These are phyloP conservation scores for Fusarium humuli DNA, from an alignment of 2,329 filamentous ascomycete species.

Conservation along the genomic window DNA sequence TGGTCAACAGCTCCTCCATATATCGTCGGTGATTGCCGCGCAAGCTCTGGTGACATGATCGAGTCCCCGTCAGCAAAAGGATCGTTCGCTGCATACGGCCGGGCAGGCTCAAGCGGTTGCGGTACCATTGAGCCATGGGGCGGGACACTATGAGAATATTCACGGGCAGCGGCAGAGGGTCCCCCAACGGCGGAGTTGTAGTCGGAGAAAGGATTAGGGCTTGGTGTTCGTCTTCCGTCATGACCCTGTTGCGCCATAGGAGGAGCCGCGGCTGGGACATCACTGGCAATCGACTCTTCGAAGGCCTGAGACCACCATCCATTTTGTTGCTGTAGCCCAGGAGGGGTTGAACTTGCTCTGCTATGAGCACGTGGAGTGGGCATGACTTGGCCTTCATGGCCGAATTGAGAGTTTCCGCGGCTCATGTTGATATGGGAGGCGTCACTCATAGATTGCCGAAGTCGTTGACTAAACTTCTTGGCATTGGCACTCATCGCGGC, in stretches of 20 bases:
- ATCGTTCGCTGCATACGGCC: constrained; percentile 42
- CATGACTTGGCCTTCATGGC: constrained; percentile 53
- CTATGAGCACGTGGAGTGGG: constrained; percentile 43
- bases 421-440: constrained; percentile 62
- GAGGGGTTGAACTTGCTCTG: constrained; percentile 16
- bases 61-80: constrained; percentile 65
- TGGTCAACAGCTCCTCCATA: constrained; percentile 62
- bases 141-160: constrained; percentile 52
- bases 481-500: constrained; percentile 49
- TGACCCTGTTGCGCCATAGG: constrained; percentile 33
- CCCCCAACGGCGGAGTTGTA: constrained; percentile 55
- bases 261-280: constrained; percentile 48
- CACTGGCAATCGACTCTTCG: constrained; percentile 55
- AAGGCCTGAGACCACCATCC: constrained; percentile 61
- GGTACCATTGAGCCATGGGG: constrained; percentile 55
- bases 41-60: constrained; percentile 45
- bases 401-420: constrained; percentile 65
- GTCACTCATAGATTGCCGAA: constrained; percentile 41
- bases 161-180: constrained; percentile 43
- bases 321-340: constrained; percentile 28
- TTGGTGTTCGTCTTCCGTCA: constrained; percentile 24
- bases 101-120: constrained; percentile 50
- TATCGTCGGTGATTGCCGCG: constrained; percentile 52
- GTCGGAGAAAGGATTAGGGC: constrained; percentile 55
- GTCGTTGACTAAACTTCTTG: constrained; percentile 41